phyloP scores from a whole-genome alignment of 2,329 filamentous ascomycete species.

The Paradendryphiella salina region DNA sequence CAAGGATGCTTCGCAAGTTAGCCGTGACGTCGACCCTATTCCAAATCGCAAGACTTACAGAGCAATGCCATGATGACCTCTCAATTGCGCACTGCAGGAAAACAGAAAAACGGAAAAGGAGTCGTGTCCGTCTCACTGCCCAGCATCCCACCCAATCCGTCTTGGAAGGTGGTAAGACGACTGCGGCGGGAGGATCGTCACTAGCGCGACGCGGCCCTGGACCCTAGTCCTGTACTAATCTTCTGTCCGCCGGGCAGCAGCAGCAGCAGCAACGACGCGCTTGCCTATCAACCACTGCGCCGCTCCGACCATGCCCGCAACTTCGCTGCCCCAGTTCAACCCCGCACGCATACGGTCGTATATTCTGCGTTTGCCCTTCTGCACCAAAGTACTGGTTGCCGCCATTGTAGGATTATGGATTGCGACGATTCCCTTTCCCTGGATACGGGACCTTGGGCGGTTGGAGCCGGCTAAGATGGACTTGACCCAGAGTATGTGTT shows the following conservation, averaged over 20 bases:
- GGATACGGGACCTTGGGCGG: constrained; percentile 76
- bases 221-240: constrained; percentile 18
- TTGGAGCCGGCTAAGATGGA: constrained; percentile 77
- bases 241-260: constrained; percentile 10
- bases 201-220: constrained; percentile 19
- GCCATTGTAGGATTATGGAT: constrained; percentile 72
- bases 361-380: constrained; percentile 80
- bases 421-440: constrained; percentile 68
- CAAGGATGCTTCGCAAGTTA: constrained; percentile 54
- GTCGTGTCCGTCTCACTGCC: constrained; percentile 19
- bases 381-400: constrained; percentile 72
- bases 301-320: constrained; percentile 37
- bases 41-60: constrained; percentile 26
- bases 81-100: constrained; percentile 13
- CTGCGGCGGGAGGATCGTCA: constrained; percentile 19
- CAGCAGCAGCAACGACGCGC: constrained; percentile 16
- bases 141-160: constrained; percentile 18
- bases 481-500: constrained; percentile 67
- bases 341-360: constrained; percentile 77
- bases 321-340: constrained; percentile 64
- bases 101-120: constrained; percentile 6
- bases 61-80: constrained; percentile 41
- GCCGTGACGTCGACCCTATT: background rate
- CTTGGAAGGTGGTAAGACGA: constrained; percentile 16
- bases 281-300: constrained; percentile 11